Base-by-base conservation (phyloP, 148 eudicot species). In the Silene latifolia region DNA sequence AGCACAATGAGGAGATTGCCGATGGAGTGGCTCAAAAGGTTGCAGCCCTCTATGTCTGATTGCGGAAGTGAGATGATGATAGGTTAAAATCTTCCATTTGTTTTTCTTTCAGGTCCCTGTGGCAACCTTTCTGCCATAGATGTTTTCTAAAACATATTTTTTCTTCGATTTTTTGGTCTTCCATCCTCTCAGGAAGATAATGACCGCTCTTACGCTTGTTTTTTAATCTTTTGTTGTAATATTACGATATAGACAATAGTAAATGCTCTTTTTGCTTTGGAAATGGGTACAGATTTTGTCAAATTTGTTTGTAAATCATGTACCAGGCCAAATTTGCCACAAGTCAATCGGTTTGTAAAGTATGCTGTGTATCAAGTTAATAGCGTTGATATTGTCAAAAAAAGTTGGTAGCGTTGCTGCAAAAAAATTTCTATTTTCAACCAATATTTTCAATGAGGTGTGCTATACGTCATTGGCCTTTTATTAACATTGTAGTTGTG, bases 1-100 rank as follows among this genome's bases (percentile, higher is more conserved):
- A 76, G 72, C 61, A 44, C 6, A 74, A 79, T 29, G 83, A 80
- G 7, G 83, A 76, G 73, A 69, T 20, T 9, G 51, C 46, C 21
- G 72, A 76, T 32, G 80, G 72, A 53, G 54, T 67, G 17, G 62
- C 72, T 19, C 65, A 51, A 48, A 76, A 72, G 47, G 32, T 69
- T 23, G 18, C 79, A 29, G 69, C 76, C 62, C 69, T 73, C 56
- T 12, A 48, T 60, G 18, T 67, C 56, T 80, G 75, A 75, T 62
- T 25, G 8, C 42, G 11, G 0, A n/a, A 58, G 67, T 57, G 61
- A 44, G 42, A 51, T 23, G 39, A 44, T 17, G 47, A 44, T 27
- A 51, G 48, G 48, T 23, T 32, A 20, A 20, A 32, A 21, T 23
- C 24, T 42, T 19, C 48, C 14, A 72, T 44, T 27, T 59, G 53